phyloP scores from a whole-genome alignment of 345 rosid genomes.

The Lepidium africanum region DNA sequence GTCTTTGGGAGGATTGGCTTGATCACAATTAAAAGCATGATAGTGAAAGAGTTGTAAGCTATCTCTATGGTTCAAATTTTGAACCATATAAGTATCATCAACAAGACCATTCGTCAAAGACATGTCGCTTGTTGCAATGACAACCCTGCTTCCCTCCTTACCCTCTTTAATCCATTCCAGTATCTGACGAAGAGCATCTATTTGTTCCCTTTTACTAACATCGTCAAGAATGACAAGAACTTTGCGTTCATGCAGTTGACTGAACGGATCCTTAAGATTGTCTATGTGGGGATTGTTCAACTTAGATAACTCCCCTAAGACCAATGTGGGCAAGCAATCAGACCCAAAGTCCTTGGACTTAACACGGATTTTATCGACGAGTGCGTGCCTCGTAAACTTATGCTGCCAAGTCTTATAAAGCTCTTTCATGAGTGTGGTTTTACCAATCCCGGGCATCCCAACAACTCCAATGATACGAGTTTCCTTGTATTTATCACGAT shows the following conservation, averaged over 20 bases:
- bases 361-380: neutral
- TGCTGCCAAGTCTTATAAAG: neutral
- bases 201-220: neutral
- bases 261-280: neutral
- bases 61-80: neutral
- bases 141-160: slow-evolving; percentile 6
- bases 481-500: neutral
- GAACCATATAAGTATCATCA: neutral
- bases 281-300: neutral
- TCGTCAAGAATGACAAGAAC: slow-evolving; percentile 12
- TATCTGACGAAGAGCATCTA: neutral
- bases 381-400: neutral
- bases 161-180: neutral
- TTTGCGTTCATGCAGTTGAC: neutral
- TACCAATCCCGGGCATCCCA: no score
- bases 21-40: neutral
- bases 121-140: slow-evolving; percentile 13
- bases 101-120: neutral
- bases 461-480: no score
- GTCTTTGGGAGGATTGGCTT: neutral
- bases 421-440: neutral
- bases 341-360: neutral
- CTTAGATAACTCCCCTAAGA: neutral
- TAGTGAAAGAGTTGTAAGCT: slow-evolving; percentile 3
- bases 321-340: neutral